phyloP scores from a whole-genome alignment of 2,329 filamentous ascomycete species.

The Pleurostoma richardsiae region DNA sequence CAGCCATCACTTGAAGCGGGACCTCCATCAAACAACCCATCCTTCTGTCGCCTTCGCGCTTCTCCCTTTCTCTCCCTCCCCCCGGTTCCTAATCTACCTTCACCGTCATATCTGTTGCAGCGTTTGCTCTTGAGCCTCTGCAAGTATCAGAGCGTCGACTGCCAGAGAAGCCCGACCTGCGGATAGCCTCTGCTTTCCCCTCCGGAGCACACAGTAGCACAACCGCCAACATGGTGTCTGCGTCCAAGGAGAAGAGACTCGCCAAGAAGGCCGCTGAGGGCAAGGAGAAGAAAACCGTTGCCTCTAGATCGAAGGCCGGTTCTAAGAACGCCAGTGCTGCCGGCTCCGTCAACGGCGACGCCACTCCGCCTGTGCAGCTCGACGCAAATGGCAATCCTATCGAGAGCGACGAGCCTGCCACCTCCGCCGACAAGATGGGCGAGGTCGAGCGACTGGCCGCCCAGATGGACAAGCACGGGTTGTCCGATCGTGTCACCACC shows the following conservation, averaged over 20 bases:
- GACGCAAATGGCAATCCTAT: conserved; percentile 57
- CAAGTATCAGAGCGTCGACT: background rate
- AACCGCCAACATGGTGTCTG: conserved; percentile 55
- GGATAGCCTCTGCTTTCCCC: background rate
- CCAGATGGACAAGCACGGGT: conserved; percentile 92
- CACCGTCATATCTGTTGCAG: background rate
- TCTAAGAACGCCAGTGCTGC: conserved; percentile 62
- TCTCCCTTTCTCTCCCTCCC: background rate
- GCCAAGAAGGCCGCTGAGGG: conserved; percentile 68
- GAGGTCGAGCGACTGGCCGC: conserved; percentile 82
- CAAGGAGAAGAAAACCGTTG: conserved; percentile 73
- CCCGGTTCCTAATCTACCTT: background rate
- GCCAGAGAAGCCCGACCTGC: too few relatives aligned
- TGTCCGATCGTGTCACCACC: conserved; percentile 97
- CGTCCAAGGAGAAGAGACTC: conserved; percentile 67
- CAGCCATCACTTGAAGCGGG: background rate
- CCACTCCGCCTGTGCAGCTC: conserved; percentile 47
- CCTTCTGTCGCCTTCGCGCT: background rate
- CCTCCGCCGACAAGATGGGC: conserved; percentile 66
- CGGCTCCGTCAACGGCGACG: conserved; percentile 67
- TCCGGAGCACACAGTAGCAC: background rate
- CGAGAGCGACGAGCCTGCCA: conserved; percentile 61
- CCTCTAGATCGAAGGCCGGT: conserved; percentile 59
- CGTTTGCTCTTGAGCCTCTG: background rate
- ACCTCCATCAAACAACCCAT: background rate